Conservation (phyloP, 2,329 filamentous ascomycete genomes). For the Sclerotinia nivalis region DNA sequence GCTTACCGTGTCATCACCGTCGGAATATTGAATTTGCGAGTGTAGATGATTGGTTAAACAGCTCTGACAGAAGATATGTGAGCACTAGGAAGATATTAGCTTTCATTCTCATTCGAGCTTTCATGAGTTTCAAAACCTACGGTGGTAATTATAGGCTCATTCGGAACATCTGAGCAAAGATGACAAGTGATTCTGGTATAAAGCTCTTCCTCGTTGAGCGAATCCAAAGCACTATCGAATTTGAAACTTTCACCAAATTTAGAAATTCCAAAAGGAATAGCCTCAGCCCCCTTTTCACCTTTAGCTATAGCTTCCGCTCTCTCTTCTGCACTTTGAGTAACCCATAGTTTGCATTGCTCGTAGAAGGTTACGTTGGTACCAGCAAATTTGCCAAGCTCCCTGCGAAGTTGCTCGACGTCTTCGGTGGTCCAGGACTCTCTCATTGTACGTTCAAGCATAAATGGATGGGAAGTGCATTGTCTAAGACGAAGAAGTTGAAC, state of each 20-base stretch:
- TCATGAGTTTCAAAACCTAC: slow-evolving; percentile 23
- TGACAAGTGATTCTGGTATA: slow-evolving; percentile 44
- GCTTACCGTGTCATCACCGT: slow-evolving; percentile 11
- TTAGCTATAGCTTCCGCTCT: slow-evolving; percentile 1
- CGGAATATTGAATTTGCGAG: background rate
- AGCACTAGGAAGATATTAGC: slow-evolving; percentile 44
- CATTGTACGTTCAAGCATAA: slow-evolving; percentile 40
- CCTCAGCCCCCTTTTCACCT: slow-evolving; percentile 22
- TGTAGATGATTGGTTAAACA: slow-evolving; percentile 46
- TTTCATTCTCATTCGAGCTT: background rate
- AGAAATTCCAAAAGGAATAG: slow-evolving; percentile 33
- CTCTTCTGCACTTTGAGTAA: slow-evolving; percentile 22
- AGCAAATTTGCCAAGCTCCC: slow-evolving; percentile 23
- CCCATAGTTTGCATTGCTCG: slow-evolving; percentile 37
- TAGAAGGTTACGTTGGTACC: slow-evolving; percentile 32
- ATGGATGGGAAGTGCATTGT: slow-evolving; percentile 40
- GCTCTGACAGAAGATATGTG: slow-evolving; percentile 55
- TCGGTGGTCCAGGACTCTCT: slow-evolving; percentile 38
- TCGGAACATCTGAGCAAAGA: slow-evolving; percentile 46
- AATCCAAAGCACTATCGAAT: slow-evolving; percentile 41
- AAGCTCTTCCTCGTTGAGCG: slow-evolving; percentile 37
- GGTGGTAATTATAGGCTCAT: slow-evolving; percentile 47
- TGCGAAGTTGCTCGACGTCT: slow-evolving; percentile 32
- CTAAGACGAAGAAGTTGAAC: slow-evolving; percentile 41
- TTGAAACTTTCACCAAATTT: slow-evolving; percentile 40